Base-by-base conservation (phyloP, 1,284 basidiomycete genomes). In the Albatrellus sp. region DNA sequence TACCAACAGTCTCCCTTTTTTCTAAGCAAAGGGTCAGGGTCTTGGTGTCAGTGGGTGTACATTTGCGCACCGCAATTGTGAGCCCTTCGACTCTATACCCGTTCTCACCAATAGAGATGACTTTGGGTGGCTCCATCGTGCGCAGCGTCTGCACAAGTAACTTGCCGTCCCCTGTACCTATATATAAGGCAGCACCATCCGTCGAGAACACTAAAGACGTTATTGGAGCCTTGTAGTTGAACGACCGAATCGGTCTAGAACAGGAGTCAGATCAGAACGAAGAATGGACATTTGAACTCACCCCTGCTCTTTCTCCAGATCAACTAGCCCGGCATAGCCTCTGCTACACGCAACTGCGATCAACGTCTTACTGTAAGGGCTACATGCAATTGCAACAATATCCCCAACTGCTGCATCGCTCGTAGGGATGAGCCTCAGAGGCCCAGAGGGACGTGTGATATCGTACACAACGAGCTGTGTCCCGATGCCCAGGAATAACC, bases 301-400 rank as follows among this genome's bases (percentile, higher is more conserved):
- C 80, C 72, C 70, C 53, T 76, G 79, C 49, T 84, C 81, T 57
- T 83, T 85, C 44, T 85, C 80, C 24, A 86, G 56, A 54, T 86
- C 81, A 39, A 85, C 60, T 7, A 85, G 63, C 3, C 60, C 66
- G 11, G 83, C 64, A 30, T 62, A 61, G 0, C 79, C 79, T 4
- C 60, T 63, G n/a, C 68, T 63, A 38, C 69, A 76, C 1, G 69
- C 72, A 32, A 70, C 68, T 8, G 76, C 76, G 12, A 80, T 64
- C 35, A 85, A 61, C 1, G 75, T 78, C 60, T 78, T 82, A 59
- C 80, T 84, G 58, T 81, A 85, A 5, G 81, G 79, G 48, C 81
- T 84, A 51, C 72, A 75, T 6, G 75, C 63, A 13, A 84, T 60
- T 5, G 67, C 68, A 2, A 69, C 58, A 12, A 83, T 66, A 13